A percentile compares a stretch with the other conserved stretches of the same genome.
phyloP scores from a whole-genome alignment of 2,329 filamentous ascomycete species.

The Fusarium sp. region DNA sequence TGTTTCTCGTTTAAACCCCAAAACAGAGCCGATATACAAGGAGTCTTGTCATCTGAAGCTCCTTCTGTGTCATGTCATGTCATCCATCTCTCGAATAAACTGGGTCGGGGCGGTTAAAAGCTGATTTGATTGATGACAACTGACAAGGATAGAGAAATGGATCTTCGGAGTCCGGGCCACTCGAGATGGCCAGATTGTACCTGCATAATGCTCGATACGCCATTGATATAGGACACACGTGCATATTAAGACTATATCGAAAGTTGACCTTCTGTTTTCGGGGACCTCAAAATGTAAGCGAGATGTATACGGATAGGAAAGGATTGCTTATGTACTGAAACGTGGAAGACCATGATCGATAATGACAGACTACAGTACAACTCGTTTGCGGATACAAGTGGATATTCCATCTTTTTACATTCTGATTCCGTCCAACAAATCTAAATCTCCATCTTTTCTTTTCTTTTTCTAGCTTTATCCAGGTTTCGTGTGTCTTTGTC shows the following conservation, averaged over 20 bases:
- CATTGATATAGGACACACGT: slow-evolving; percentile 37
- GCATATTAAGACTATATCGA: slow-evolving; percentile 5
- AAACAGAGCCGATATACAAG: slow-evolving; percentile 20
- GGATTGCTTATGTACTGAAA: slow-evolving; percentile 5
- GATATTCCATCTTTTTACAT: slow-evolving; percentile 6
- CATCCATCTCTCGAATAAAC: slow-evolving; percentile 6
- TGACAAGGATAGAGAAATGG: slow-evolving; percentile 28
- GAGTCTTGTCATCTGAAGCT: slow-evolving; percentile 17
- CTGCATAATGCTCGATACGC: slow-evolving; percentile 39
- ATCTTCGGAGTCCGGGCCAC: slow-evolving; percentile 41
- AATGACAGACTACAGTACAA: neutral
- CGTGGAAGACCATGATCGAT: slow-evolving; percentile 9
- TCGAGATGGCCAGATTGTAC: slow-evolving; percentile 44
- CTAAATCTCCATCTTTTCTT: slow-evolving; percentile 13
- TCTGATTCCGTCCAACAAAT: slow-evolving; percentile 15
- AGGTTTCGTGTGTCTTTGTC: slow-evolving; percentile 12
- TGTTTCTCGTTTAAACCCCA: slow-evolving; percentile 24
- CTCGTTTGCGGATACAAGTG: neutral
- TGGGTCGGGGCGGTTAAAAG: slow-evolving; percentile 33
- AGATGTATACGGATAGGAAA: slow-evolving; percentile 2
- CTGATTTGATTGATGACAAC: slow-evolving; percentile 13
- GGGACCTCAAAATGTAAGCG: slow-evolving; percentile 7
- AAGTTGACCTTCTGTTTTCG: slow-evolving; percentile 22
- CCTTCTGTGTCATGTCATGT: slow-evolving; percentile 11
- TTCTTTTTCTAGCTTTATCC: slow-evolving; percentile 18